These are phyloP conservation scores for Solanum piurae DNA, from an alignment of 257 asterid species.

Conservation along the genomic window DNA sequence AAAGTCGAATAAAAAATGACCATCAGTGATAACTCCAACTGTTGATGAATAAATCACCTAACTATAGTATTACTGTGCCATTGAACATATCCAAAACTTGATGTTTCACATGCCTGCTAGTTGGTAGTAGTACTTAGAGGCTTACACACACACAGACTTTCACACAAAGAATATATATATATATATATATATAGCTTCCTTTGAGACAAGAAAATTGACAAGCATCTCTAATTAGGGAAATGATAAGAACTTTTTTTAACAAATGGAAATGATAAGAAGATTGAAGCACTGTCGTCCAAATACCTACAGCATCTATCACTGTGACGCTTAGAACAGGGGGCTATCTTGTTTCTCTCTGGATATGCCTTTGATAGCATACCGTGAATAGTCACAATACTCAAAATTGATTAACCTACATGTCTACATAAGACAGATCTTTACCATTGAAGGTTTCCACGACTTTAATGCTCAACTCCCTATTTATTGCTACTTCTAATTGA, in stretches of 20 bases:
- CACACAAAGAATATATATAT: neutral
- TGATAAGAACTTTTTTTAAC: neutral
- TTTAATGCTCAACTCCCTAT: neutral
- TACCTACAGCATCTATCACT: neutral
- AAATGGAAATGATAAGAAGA: neutral
- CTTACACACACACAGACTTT: neutral
- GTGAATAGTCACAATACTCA: neutral
- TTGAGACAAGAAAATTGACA: neutral
- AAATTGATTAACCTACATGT: neutral
- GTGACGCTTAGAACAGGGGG: neutral
- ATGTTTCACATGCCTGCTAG: neutral
- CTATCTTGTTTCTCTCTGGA: neutral
- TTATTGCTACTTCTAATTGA: neutral
- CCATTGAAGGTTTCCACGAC: neutral
- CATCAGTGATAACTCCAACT: neutral
- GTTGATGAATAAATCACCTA: neutral
- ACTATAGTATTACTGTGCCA: neutral
- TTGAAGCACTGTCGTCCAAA: neutral
- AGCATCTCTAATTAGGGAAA: neutral
- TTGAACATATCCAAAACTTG: neutral
- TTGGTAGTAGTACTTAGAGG: neutral
- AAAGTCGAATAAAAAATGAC: neutral
- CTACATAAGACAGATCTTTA: neutral
- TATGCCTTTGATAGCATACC: neutral
- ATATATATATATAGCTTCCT: neutral